These are phyloP conservation scores for Volvox carteri DNA, from an alignment of 163 green algal species.

Conservation along the genomic window DNA sequence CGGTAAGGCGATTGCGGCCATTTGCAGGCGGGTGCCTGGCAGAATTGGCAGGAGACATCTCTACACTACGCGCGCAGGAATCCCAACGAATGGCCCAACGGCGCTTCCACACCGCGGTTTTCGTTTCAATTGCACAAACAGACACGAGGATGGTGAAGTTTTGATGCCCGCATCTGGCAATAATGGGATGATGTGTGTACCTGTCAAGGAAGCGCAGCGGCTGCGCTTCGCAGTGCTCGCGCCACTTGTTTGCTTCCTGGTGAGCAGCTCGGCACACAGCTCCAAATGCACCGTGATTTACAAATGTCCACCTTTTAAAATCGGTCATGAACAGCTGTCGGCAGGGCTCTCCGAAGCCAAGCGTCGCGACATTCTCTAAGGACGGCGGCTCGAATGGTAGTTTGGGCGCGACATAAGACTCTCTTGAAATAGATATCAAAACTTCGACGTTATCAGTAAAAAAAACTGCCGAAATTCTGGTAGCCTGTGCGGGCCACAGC, in stretches of 20 bases:
- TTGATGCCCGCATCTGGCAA: no score
- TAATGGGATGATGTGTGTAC: constrained; percentile 34
- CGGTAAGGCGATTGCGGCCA: no score
- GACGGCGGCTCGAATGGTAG: constrained; percentile 49
- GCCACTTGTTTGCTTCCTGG: constrained; percentile 68
- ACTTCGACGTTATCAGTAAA: constrained; percentile 66
- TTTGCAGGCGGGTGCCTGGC: no score
- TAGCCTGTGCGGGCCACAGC: constrained; percentile 54
- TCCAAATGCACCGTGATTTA: constrained; percentile 84
- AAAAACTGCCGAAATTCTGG: constrained; percentile 69
- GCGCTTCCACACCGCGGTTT: no score
- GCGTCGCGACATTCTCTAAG: neutral
- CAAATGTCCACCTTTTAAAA: constrained; percentile 64
- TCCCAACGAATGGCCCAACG: no score
- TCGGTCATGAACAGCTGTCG: constrained; percentile 62
- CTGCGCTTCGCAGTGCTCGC: constrained; percentile 75
- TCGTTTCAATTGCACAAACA: no score
- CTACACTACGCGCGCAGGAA: no score
- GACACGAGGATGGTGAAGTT: no score
- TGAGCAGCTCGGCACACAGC: constrained; percentile 62
- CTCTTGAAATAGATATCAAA: constrained; percentile 41
- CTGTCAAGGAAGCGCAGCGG: constrained; percentile 82
- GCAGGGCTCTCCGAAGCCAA: constrained; percentile 28
- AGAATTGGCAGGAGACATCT: no score
- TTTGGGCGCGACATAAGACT: constrained; percentile 29